Conservation (phyloP, 129 eudicot genomes). For the Solidago caesia region DNA sequence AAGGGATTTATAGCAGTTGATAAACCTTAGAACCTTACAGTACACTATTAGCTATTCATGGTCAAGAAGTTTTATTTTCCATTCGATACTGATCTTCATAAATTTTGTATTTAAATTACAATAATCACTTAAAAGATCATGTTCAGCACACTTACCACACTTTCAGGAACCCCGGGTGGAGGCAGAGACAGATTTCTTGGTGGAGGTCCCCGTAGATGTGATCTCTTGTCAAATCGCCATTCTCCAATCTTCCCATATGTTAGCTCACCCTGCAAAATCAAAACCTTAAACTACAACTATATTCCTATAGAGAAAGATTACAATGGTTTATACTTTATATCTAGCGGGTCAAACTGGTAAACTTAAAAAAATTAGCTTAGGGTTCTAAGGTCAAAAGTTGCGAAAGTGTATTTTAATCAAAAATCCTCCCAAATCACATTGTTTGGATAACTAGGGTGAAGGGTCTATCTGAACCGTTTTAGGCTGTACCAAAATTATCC, state of each 20-base stretch:
- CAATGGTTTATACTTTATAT: too few species aligned
- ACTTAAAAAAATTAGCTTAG: not conserved
- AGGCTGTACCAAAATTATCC: not conserved
- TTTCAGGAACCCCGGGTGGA: constrained; percentile 80
- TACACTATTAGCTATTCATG: not conserved
- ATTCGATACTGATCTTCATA: not conserved
- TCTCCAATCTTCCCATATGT: constrained; percentile 78
- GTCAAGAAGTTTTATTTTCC: not conserved
- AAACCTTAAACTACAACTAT: constrained; percentile 6
- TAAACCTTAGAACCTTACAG: not conserved
- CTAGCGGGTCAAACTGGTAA: not conserved
- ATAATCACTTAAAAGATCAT: not conserved
- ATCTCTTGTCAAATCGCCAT: constrained; percentile 78
- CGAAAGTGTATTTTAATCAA: not conserved
- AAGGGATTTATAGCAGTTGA: not conserved
- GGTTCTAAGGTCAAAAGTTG: not conserved
- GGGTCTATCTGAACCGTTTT: too few species aligned
- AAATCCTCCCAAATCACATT: not conserved
- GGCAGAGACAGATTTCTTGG: constrained; percentile 61
- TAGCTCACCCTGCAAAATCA: constrained; percentile 57
- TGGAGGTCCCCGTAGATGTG: constrained; percentile 59
- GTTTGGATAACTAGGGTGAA: not conserved
- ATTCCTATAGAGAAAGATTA: not conserved
- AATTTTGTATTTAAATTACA: not conserved
- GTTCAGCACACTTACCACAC: constrained; percentile 56